phyloP scores from a whole-genome alignment of 441 rosid genomes.

The Populus hybrid region DNA sequence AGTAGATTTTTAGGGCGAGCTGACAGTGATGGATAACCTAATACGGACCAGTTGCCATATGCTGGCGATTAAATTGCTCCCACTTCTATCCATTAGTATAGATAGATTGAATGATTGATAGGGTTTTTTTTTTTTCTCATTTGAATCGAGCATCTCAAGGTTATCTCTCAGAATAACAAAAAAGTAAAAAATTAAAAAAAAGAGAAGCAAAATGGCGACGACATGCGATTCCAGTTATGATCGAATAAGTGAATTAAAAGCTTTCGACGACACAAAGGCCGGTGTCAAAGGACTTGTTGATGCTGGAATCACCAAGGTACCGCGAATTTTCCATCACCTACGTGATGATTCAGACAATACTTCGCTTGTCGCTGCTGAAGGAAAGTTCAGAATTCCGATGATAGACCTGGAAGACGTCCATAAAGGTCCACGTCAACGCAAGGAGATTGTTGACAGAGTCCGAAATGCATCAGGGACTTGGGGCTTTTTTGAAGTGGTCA shows the following conservation, averaged over 20 bases:
- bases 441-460: slow-evolving; percentile 6
- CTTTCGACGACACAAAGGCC: slow-evolving; percentile 40
- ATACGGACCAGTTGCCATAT: not conserved
- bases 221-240: not conserved
- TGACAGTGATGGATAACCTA: not conserved
- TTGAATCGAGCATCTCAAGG: not conserved
- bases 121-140: not conserved
- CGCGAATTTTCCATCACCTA: slow-evolving; percentile 36
- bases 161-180: not conserved
- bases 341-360: not conserved
- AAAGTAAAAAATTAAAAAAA: too few species aligned
- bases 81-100: too few species aligned
- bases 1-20: not conserved
- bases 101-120: not conserved
- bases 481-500: slow-evolving; percentile 32
- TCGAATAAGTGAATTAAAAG: slow-evolving; percentile 31
- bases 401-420: slow-evolving; percentile 20
- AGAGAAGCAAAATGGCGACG: not conserved
- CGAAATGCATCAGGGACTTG: slow-evolving; percentile 23
- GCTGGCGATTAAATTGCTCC: too few species aligned
- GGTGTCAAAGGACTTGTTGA: slow-evolving; percentile 52
- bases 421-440: slow-evolving; percentile 2
- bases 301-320: slow-evolving; percentile 32
- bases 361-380: not conserved
- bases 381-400: slow-evolving; percentile 14